phyloP scores from a whole-genome alignment of 176 grass and related monocot species.

The Avena insularis region DNA sequence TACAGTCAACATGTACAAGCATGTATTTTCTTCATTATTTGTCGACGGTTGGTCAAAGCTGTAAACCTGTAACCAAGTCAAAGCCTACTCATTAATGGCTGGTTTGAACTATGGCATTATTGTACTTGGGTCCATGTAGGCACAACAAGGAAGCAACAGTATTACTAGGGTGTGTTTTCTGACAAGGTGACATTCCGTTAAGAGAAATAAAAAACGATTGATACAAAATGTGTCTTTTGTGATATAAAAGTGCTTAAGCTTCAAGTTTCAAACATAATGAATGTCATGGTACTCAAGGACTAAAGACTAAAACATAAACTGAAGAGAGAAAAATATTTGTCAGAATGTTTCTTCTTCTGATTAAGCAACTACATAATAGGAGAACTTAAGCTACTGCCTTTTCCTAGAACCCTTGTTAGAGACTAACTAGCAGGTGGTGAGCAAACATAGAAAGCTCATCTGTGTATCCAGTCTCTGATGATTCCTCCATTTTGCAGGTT shows the following conservation, averaged over 20 bases:
- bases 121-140: not conserved
- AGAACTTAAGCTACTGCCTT: not conserved
- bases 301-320: not conserved
- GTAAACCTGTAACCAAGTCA: not conserved
- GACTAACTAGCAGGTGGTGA: slow-evolving; percentile 1
- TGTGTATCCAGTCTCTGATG: not conserved
- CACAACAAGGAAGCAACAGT: not conserved
- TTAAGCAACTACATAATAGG: not conserved
- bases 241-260: not conserved
- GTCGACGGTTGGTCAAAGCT: not conserved
- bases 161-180: not conserved
- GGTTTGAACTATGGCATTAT: not conserved
- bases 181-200: not conserved
- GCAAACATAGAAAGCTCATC: slow-evolving; percentile 10
- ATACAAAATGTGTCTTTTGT: not conserved
- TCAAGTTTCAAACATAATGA: not conserved
- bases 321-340: not conserved
- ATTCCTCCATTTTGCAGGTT: slow-evolving; percentile 53
- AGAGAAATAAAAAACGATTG: no score
- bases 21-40: not conserved
- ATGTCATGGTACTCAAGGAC: not conserved
- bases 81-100: not conserved
- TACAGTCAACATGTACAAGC: not conserved
- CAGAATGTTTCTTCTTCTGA: not conserved
- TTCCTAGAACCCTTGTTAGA: not conserved